These are phyloP conservation scores for Pachysandra terminalis DNA, from an alignment of 164 flowering plant species.

Conservation along the genomic window DNA sequence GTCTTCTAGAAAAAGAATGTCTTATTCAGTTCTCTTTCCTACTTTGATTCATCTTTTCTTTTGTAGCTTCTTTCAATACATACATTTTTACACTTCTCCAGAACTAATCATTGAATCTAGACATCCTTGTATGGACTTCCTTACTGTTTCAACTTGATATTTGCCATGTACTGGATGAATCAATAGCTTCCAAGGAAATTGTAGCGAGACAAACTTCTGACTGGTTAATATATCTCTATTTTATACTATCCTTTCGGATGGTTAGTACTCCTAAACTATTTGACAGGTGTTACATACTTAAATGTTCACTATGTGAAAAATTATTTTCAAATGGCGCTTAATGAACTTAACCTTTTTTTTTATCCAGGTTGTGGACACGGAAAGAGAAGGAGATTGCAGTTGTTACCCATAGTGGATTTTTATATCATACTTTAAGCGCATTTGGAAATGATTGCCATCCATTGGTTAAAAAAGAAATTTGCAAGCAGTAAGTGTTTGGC, in stretches of 20 bases:
- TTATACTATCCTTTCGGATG: background rate
- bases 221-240: background rate
- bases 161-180: background rate
- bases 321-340: background rate
- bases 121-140: background rate
- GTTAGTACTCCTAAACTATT: background rate
- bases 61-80: no score
- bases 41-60: no score
- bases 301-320: no score
- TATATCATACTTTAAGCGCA: constrained; percentile 48
- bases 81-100: no score
- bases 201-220: background rate
- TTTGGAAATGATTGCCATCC: constrained; percentile 69
- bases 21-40: no score
- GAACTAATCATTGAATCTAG: background rate
- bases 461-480: constrained; percentile 51
- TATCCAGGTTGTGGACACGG: constrained; percentile 78
- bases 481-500: constrained; percentile 55
- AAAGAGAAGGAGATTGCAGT: constrained; percentile 88
- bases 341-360: background rate
- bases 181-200: background rate
- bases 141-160: background rate
- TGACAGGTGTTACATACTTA: no score
- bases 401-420: constrained; percentile 82
- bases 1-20: no score